A percentile compares a stretch with the other conserved stretches of the same genome.
These are phyloP conservation scores for Williopsis jadinii DNA, from an alignment of 1,139 yeast species.

Conservation along the genomic window DNA sequence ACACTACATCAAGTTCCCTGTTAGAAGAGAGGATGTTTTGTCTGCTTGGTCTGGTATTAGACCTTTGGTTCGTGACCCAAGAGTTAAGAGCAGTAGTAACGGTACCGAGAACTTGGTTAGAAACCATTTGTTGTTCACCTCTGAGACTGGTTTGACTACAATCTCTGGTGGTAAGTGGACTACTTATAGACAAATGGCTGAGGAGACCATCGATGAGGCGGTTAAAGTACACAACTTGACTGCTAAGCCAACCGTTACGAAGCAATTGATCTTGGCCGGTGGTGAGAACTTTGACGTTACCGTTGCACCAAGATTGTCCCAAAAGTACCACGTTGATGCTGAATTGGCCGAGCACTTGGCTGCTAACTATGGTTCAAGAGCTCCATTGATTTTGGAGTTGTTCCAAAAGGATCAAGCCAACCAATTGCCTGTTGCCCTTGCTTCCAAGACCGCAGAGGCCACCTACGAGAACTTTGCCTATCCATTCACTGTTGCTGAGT, in stretches of 20 bases:
- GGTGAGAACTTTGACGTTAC: constrained; percentile 68
- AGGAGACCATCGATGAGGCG: constrained; percentile 81
- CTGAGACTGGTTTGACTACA: constrained; percentile 73
- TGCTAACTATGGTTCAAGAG: constrained; percentile 84
- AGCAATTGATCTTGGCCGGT: constrained; percentile 61
- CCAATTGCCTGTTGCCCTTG: constrained; percentile 57
- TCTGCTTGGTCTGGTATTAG: constrained; percentile 98
- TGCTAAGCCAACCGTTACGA: constrained; percentile 57
- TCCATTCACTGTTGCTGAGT: constrained; percentile 91
- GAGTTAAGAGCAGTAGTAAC: constrained; percentile 33
- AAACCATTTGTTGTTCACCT: constrained; percentile 72
- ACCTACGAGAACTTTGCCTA: constrained; percentile 51
- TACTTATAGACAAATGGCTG: constrained; percentile 96
- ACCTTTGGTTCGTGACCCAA: constrained; percentile 89
- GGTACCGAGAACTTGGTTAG: constrained; percentile 83
- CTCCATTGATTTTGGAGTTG: constrained; percentile 69
- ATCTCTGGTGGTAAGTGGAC: constrained; percentile 99
- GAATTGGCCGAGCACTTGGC: constrained; percentile 78
- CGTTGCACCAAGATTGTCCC: constrained; percentile 74
- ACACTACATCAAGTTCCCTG: constrained; percentile 84
- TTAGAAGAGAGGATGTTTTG: constrained; percentile 81
- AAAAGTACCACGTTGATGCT: constrained; percentile 67
- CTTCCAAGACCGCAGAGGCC: constrained; percentile 29
- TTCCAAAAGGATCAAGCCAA: constrained; percentile 47
- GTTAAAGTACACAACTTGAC: constrained; percentile 40